Evolutionary conservation across 1,139 yeast genomes (phyloP).

Genomic region (Geotrichum candidum): DNA sequence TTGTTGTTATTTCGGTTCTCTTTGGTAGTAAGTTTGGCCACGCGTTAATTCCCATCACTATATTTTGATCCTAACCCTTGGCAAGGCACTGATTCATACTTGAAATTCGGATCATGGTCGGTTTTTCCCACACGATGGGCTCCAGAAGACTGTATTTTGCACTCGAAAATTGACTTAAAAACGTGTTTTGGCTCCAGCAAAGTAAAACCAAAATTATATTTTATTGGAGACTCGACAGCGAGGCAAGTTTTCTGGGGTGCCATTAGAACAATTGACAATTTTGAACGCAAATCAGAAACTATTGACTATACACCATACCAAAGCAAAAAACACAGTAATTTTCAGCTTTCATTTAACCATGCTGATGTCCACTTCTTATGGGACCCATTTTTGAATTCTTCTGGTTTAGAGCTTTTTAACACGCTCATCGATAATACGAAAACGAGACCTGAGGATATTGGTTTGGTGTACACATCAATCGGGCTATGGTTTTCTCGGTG

Average conservation of each 20-base stretch:
- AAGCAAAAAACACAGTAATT: conserved; percentile 6
- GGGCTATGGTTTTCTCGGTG: conserved; percentile 17
- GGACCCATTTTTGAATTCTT: conserved; percentile 18
- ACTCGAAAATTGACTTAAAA: background rate
- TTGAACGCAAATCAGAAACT: background rate
- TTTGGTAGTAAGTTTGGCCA: background rate
- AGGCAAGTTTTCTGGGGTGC: conserved; percentile 18
- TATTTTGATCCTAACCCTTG: background rate
- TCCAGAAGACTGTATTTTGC: background rate
- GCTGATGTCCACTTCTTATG: conserved; percentile 9
- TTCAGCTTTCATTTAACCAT: background rate
- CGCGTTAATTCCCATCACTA: background rate
- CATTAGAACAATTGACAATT: conserved; percentile 8
- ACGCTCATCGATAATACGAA: background rate
- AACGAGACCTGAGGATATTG: background rate
- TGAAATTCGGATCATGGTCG: background rate
- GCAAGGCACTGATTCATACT: background rate
- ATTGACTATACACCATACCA: conserved; percentile 10
- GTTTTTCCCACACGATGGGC: background rate
- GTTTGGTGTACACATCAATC: conserved; percentile 11
- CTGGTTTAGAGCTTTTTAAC: conserved; percentile 4
- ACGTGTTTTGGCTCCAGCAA: background rate
- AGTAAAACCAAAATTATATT: background rate
- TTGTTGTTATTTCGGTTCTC: background rate
- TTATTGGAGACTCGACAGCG: conserved; percentile 19